Percentiles rank a stretch among this genome's conserved stretches.
These are phyloP conservation scores for Chaetothyriales sp. DNA, from an alignment of 2,329 filamentous ascomycete genomes.

Conservation along the genomic window DNA sequence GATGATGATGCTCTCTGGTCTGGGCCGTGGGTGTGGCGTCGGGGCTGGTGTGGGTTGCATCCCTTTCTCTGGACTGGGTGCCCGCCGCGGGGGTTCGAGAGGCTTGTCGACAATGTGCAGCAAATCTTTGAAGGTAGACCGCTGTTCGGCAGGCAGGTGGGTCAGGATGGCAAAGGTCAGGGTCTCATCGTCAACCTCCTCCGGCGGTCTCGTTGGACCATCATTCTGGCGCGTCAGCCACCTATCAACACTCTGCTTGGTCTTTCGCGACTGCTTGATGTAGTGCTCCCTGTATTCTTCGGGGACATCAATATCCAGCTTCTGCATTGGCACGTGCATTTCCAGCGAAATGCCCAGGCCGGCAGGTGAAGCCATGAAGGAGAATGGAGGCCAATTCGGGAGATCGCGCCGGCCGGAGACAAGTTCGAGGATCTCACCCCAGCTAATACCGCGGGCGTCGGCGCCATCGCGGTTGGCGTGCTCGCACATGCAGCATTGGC, in stretches of 20 bases:
- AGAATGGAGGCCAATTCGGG: conserved; percentile 79
- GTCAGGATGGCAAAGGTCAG: conserved; percentile 87
- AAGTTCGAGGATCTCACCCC: conserved; percentile 89
- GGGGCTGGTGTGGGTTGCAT: conserved; percentile 42
- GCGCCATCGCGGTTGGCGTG: conserved; percentile 42
- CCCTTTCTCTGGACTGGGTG: conserved; percentile 14
- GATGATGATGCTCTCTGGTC: conserved; percentile 61
- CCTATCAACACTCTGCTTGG: conserved; percentile 74
- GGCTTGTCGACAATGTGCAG: conserved; percentile 46
- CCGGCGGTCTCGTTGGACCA: conserved; percentile 58
- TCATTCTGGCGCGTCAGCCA: conserved; percentile 71
- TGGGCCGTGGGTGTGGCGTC: conserved; percentile 51
- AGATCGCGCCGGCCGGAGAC: conserved; percentile 79
- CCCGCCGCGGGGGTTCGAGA: conserved; percentile 14
- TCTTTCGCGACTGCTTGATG: conserved; percentile 81
- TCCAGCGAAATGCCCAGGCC: conserved; percentile 43
- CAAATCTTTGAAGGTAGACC: conserved; percentile 70
- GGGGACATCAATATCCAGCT: conserved; percentile 85
- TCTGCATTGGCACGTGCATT: conserved; percentile 49
- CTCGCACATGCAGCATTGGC: conserved; percentile 72
- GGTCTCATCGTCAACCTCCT: conserved; percentile 89
- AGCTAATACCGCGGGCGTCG: conserved; percentile 60
- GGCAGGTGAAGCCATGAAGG: conserved; percentile 47
- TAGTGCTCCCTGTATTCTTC: conserved; percentile 91
- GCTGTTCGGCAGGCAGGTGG: conserved; percentile 60